phyloP scores from a whole-genome alignment of 768 basidiomycete species.

The Porphyrellus cyaneotinctus region DNA sequence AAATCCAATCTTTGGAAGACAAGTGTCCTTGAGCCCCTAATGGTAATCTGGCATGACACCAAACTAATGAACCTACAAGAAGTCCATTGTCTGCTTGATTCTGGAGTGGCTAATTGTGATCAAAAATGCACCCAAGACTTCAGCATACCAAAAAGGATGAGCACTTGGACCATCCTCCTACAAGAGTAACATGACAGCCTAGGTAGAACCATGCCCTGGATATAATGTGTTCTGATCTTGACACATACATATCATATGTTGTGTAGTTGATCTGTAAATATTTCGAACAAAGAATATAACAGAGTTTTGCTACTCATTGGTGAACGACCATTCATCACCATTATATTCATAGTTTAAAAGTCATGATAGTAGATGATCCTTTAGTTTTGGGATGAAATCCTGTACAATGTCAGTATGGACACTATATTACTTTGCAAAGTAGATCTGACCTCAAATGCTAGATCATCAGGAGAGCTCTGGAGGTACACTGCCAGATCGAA shows the following conservation, averaged over 20 bases:
- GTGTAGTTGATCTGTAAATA: not conserved
- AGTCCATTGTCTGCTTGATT: not conserved
- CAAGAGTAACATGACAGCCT: not conserved
- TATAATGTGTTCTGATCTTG: not conserved
- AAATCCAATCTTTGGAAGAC: not conserved
- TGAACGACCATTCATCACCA: not conserved
- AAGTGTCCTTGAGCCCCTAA: not conserved
- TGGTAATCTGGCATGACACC: not conserved
- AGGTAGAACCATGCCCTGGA: not conserved
- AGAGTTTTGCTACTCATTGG: not conserved
- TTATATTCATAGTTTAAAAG: not conserved
- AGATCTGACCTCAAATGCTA: not conserved
- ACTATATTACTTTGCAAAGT: too few relatives aligned
- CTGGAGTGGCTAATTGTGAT: not conserved
- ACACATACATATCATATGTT: not conserved
- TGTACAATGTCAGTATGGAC: too few relatives aligned
- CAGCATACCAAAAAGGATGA: not conserved
- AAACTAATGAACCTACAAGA: not conserved
- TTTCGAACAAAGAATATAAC: not conserved
- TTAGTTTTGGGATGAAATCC: not conserved
- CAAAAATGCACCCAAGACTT: not conserved
- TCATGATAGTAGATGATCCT: not conserved
- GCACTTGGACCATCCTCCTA: not conserved
- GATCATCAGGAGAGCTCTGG: not conserved
- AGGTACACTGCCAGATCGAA: not conserved